Evolutionary conservation across 2,329 filamentous ascomycete genomes (phyloP), one percentile per base, ranked within the genome.

Genomic region (Venturia oleaginea): DNA sequence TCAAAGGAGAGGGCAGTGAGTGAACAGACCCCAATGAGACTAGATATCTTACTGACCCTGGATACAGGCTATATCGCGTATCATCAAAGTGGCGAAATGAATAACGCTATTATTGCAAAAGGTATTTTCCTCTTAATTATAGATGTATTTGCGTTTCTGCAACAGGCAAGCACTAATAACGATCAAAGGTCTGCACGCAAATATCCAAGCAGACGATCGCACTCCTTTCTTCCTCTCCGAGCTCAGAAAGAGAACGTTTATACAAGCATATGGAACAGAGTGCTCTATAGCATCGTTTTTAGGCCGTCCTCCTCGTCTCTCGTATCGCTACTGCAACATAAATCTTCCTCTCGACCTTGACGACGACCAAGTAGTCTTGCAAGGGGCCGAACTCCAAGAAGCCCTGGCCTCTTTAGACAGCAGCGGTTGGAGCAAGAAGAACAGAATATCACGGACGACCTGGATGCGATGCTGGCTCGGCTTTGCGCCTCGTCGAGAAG

Each of bases 311-410:
- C 84, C 84, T 0, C 71, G 80, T 1, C 70, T 84, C 5, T 77
- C 78, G 13, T 77, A 82, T 34, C 78, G 81, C 1, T 86, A 85
- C 68, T 81, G 79, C 57, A 78, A 78, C 6, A 78, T 83, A 1
- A 81, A 83, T 17, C 69, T 80, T 2, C 83, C 84, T 0, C 72
- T 86, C 0, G 84, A 86, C 67, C 69, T 87, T 0, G 75, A 72
- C 4, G 83, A 85, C 55, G 72, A 77, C 0, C 76, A 81, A 19
- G 71, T 83, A 0, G 72, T 84, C 27, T 74, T 75, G 3, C 77
- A 79, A 13, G 77, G 76, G 0, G 71, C 74, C 2, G 76, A 77
- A 1, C 69, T 82, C 3, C 70, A 76, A 4, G 65, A 67, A 2
- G 79, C 74, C 0, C 66, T 81, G 0, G 68, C 68, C 10, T 70